Conservation (phyloP, 768 basidiomycete genomes). For the Sarcodon aspratus region DNA sequence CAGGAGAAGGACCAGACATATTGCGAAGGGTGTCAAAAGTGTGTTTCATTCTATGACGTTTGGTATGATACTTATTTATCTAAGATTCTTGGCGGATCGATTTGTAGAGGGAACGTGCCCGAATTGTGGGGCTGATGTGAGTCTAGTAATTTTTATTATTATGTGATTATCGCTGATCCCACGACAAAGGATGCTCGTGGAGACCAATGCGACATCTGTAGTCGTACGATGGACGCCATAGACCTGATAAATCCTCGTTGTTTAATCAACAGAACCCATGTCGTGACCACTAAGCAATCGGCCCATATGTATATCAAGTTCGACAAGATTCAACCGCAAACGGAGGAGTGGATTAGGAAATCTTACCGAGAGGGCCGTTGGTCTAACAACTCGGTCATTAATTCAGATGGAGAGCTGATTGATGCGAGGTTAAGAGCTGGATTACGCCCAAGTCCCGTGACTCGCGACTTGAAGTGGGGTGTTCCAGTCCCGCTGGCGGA, state of each 20-base stretch:
- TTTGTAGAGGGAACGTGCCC: slow-evolving; percentile 98
- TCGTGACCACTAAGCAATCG: slow-evolving; percentile 62
- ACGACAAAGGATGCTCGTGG: slow-evolving; percentile 78
- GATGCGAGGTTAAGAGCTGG: slow-evolving; percentile 84
- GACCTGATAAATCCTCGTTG: slow-evolving; percentile 95
- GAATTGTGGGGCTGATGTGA: slow-evolving; percentile 76
- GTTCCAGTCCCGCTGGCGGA: slow-evolving; percentile 77
- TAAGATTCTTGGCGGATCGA: slow-evolving; percentile 89
- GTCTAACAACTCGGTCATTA: slow-evolving; percentile 89
- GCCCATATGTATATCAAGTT: slow-evolving; percentile 90
- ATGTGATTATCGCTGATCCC: not conserved
- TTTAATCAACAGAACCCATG: slow-evolving; percentile 72
- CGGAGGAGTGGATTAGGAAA: slow-evolving; percentile 81
- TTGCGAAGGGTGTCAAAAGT: slow-evolving; percentile 87
- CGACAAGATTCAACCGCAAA: slow-evolving; percentile 67
- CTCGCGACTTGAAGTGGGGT: slow-evolving; percentile 93
- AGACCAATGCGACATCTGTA: slow-evolving; percentile 95
- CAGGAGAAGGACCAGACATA: slow-evolving; percentile 90
- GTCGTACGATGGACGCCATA: slow-evolving; percentile 84
- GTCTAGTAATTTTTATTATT: slow-evolving; percentile 8
- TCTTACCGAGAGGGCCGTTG: slow-evolving; percentile 80
- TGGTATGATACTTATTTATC: slow-evolving; percentile 5
- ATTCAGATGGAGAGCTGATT: slow-evolving; percentile 76
- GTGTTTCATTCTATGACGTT: slow-evolving; percentile 10
- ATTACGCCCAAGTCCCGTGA: slow-evolving; percentile 81